Percentiles rank a stretch among this genome's conserved stretches.
These are phyloP conservation scores for Trypanosoma platydactyli DNA, from an alignment of 208 protist species.

Conservation along the genomic window DNA sequence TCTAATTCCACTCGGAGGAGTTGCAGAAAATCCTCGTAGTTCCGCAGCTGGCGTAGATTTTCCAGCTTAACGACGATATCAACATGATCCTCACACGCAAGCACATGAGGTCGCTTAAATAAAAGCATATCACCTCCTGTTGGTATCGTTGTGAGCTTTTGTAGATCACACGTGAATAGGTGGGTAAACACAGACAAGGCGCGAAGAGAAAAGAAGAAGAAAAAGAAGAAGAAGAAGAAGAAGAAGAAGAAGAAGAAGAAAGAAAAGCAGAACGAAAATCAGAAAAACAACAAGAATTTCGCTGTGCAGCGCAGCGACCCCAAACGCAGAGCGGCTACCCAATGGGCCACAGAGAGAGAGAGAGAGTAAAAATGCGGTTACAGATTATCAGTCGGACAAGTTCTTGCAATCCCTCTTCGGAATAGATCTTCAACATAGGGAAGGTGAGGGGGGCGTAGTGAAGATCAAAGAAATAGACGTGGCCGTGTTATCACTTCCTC, in stretches of 20 bases:
- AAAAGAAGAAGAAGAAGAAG: constrained; percentile 28
- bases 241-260: constrained; percentile 28
- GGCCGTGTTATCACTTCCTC: no score
- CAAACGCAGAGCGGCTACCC: background rate
- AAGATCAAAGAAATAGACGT: no score
- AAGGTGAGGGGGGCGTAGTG: no score
- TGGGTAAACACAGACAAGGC: constrained; percentile 1
- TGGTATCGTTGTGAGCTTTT: background rate
- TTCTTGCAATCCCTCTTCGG: no score
- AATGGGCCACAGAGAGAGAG: no score
- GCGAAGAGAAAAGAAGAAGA: constrained; percentile 24
- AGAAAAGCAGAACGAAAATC: constrained; percentile 16
- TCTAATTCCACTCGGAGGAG: constrained; percentile 47
- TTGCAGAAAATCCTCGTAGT: constrained; percentile 43
- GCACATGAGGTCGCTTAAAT: constrained; percentile 62
- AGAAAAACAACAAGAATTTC: constrained; percentile 3
- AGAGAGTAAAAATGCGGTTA: no score
- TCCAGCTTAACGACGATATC: constrained; percentile 55
- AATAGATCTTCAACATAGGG: no score
- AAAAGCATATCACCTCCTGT: constrained; percentile 34
- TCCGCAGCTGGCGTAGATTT: constrained; percentile 34
- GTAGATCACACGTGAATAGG: background rate
- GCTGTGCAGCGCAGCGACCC: background rate
- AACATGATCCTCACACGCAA: constrained; percentile 36
- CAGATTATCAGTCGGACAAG: no score